A percentile compares a stretch with the other conserved stretches of the same genome.
Conservation (phyloP, 2,329 filamentous ascomycete genomes). For the Clarireedia hainanense region DNA sequence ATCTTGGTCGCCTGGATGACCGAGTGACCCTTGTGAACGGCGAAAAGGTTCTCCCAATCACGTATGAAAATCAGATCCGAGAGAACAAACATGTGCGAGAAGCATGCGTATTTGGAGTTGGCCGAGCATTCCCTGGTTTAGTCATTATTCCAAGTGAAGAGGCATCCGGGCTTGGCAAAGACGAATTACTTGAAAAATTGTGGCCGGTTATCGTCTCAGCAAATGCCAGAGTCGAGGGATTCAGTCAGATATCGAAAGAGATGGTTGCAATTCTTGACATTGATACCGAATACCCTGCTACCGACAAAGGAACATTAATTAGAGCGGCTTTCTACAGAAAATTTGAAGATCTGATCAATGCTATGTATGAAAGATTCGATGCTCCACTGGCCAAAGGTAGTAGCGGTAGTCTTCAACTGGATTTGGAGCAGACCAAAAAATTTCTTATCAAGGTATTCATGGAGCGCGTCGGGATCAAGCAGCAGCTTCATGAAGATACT, state of each 20-base stretch:
- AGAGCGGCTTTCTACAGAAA: slow-evolving; percentile 39
- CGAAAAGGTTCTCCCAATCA: slow-evolving; percentile 40
- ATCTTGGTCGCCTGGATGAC: slow-evolving; percentile 38
- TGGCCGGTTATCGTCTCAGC: slow-evolving; percentile 44
- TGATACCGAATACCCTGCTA: slow-evolving; percentile 36
- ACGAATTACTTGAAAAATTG: slow-evolving; percentile 40
- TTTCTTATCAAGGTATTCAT: slow-evolving; percentile 9
- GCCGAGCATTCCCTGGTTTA: slow-evolving; percentile 43
- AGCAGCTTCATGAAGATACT: slow-evolving; percentile 29
- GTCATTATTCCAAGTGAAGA: slow-evolving; percentile 44
- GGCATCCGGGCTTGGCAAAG: slow-evolving; percentile 33
- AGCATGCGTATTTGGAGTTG: slow-evolving; percentile 49
- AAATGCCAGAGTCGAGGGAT: slow-evolving; percentile 43
- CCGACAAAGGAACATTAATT: slow-evolving; percentile 48
- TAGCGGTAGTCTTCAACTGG: neutral
- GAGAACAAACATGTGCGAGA: slow-evolving; percentile 47
- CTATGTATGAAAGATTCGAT: slow-evolving; percentile 27
- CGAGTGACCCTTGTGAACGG: slow-evolving; percentile 40
- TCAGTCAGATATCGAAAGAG: slow-evolving; percentile 43
- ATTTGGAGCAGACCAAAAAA: slow-evolving; percentile 4
- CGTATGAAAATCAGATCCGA: slow-evolving; percentile 45
- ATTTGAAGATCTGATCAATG: slow-evolving; percentile 38
- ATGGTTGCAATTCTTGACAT: slow-evolving; percentile 43
- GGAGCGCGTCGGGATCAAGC: slow-evolving; percentile 5
- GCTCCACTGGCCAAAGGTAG: neutral